phyloP scores from a whole-genome alignment of 805 yeast species.

The Zygosaccharomyces bailii region DNA sequence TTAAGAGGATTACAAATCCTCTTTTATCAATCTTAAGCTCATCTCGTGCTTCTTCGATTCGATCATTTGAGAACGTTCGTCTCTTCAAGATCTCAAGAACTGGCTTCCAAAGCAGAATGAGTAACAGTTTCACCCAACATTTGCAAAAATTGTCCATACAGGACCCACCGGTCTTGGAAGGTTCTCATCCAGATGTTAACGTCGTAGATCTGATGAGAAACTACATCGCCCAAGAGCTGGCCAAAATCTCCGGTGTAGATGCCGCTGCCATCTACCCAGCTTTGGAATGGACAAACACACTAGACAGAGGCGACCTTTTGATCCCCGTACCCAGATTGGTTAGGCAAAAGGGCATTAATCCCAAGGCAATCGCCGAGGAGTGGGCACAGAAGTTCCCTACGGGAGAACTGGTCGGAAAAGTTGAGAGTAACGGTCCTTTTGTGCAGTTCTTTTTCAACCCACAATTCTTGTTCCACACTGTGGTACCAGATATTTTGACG shows the following conservation, averaged over 20 bases:
- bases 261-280: constrained; percentile 70
- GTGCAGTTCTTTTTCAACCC: constrained; percentile 83
- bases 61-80: constrained; percentile 11
- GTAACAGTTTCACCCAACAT: constrained; percentile 32
- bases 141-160: constrained; percentile 36
- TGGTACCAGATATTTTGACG: constrained; percentile 63
- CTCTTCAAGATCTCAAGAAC: not conserved
- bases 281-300: constrained; percentile 78
- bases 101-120: constrained; percentile 17
- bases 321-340: constrained; percentile 86
- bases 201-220: constrained; percentile 86
- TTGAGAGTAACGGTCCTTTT: constrained; percentile 83
- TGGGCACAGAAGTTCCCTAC: constrained; percentile 77
- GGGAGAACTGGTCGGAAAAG: constrained; percentile 64
- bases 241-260: constrained; percentile 70
- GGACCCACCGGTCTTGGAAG: constrained; percentile 47
- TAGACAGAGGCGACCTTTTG: constrained; percentile 89
- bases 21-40: constrained; percentile 2
- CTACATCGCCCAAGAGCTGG: constrained; percentile 76
- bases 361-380: constrained; percentile 67
- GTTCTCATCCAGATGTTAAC: constrained; percentile 73
- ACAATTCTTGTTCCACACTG: constrained; percentile 59
- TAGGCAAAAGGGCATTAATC: constrained; percentile 75
- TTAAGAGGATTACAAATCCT: constrained; percentile 10
- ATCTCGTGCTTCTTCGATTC: not conserved